Percentiles rank a stretch among this genome's conserved stretches.
Evolutionary conservation across 2,329 filamentous ascomycete genomes (phyloP).

Genomic region (Fusarium duplospermum): DNA sequence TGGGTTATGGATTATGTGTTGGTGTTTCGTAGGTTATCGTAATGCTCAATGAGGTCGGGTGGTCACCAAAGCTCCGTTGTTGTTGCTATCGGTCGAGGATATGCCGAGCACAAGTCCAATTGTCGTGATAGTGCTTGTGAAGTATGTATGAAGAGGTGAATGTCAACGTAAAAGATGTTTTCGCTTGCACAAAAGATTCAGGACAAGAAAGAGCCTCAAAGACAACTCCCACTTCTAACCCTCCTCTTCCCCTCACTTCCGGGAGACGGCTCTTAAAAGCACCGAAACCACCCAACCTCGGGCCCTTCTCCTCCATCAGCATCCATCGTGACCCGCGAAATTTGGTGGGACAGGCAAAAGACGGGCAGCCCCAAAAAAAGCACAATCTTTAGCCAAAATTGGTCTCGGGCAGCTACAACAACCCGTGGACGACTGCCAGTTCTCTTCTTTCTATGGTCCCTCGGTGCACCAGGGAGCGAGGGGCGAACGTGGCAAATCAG

Average conservation of each 20-base stretch:
- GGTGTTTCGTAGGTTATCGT: not conserved
- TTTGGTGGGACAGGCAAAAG: conserved; percentile 20
- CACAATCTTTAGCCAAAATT: conserved; percentile 6
- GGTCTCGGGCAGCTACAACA: not conserved
- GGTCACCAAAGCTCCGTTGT: not conserved
- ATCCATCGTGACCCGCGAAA: conserved; percentile 34
- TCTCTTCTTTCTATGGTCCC: not conserved
- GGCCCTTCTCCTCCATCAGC: conserved; percentile 24
- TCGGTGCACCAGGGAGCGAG: conserved; percentile 22
- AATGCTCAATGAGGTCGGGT: not conserved
- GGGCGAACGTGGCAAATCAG: conserved; percentile 5
- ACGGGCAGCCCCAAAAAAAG: not conserved
- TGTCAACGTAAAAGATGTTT: not conserved
- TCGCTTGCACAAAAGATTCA: not conserved
- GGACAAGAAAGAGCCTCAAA: not conserved
- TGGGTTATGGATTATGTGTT: not conserved
- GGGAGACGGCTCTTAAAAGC: conserved; percentile 34
- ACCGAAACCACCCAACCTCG: conserved; percentile 21
- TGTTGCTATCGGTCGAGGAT: not conserved
- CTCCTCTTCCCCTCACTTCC: conserved; percentile 27
- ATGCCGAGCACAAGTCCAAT: not conserved
- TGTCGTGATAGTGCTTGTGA: conserved; percentile 1
- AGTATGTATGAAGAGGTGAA: not conserved
- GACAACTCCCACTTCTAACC: not conserved
- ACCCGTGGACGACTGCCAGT: conserved; percentile 1